Evolutionary conservation across 192 early-diverging fungal species (phyloP).

Genomic region (Mortierella antarctica): DNA sequence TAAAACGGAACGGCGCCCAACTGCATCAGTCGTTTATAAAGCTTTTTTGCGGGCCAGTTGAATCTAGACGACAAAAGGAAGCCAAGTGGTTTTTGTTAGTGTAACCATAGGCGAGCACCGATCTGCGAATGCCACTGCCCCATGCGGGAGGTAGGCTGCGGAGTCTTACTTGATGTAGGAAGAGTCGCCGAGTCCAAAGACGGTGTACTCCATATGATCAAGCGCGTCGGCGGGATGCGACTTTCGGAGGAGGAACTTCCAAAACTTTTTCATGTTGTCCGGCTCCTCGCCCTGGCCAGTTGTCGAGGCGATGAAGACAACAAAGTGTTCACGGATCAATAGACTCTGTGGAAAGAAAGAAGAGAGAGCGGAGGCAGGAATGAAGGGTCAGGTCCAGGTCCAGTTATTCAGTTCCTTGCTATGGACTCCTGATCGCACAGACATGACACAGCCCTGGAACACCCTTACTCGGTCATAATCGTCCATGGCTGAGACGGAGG

Average conservation of each 20-base stretch:
- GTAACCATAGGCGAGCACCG: too few relatives aligned
- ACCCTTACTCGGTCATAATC: slow-evolving; percentile 69
- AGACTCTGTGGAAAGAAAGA: slow-evolving; percentile 54
- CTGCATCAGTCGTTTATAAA: slow-evolving; percentile 85
- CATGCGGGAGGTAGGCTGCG: too few relatives aligned
- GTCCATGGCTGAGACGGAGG: slow-evolving; percentile 79
- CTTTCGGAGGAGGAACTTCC: slow-evolving; percentile 91
- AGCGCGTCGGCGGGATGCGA: slow-evolving; percentile 74
- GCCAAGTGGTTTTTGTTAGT: neutral
- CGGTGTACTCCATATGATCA: slow-evolving; percentile 76
- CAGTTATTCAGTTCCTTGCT: neutral
- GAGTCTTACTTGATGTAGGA: slow-evolving; percentile 82
- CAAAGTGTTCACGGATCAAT: slow-evolving; percentile 68
- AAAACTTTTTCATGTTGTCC: slow-evolving; percentile 92
- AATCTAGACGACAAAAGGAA: slow-evolving; percentile 64
- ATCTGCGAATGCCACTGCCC: too few relatives aligned
- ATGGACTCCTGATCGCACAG: neutral
- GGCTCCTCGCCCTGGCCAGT: slow-evolving; percentile 95
- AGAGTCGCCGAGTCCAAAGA: slow-evolving; percentile 97
- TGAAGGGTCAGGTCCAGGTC: neutral
- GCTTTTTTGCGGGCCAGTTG: slow-evolving; percentile 94
- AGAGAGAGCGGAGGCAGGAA: neutral
- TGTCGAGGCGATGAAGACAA: slow-evolving; percentile 91
- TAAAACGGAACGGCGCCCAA: slow-evolving; percentile 83
- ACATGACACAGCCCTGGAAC: slow-evolving; percentile 3